A percentile compares a stretch with the other conserved stretches of the same genome.
These are phyloP conservation scores for Gaultheria prostrata DNA, from an alignment of 148 eudicot genomes.

Conservation along the genomic window DNA sequence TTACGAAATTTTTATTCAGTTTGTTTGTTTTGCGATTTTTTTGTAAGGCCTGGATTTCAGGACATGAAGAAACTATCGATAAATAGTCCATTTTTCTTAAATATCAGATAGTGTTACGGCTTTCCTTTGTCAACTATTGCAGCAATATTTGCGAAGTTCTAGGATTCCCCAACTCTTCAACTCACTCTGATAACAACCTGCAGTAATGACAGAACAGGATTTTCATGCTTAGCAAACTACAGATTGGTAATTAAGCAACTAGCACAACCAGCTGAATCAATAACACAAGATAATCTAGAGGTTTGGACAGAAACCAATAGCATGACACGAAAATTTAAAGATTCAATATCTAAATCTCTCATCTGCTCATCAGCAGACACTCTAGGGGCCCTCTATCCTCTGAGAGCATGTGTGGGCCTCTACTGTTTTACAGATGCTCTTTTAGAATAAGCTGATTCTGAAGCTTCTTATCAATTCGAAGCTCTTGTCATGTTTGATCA, in stretches of 20 bases:
- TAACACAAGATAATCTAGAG: background rate
- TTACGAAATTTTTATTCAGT: background rate
- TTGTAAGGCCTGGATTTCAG: background rate
- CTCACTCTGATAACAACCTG: background rate
- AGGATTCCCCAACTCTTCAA: background rate
- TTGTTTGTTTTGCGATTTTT: background rate
- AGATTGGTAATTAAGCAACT: background rate
- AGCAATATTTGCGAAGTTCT: background rate
- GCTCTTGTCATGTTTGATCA: slow-evolving; percentile 1
- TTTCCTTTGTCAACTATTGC: background rate
- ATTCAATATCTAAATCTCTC: background rate
- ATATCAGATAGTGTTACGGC: background rate
- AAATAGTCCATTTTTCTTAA: background rate
- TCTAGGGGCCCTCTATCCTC: background rate
- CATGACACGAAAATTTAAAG: background rate
- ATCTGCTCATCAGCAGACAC: background rate
- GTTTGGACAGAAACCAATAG: background rate
- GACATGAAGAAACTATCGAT: background rate
- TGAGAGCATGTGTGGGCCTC: background rate
- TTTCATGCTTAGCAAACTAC: background rate
- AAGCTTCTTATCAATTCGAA: background rate
- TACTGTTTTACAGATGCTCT: background rate
- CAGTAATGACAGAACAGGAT: background rate
- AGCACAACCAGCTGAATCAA: background rate
- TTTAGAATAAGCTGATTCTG: background rate